Evolutionary conservation across 2,329 filamentous ascomycete genomes (phyloP), one percentile per base, ranked within the genome.

Genomic region (Paecilomyces formosus): DNA sequence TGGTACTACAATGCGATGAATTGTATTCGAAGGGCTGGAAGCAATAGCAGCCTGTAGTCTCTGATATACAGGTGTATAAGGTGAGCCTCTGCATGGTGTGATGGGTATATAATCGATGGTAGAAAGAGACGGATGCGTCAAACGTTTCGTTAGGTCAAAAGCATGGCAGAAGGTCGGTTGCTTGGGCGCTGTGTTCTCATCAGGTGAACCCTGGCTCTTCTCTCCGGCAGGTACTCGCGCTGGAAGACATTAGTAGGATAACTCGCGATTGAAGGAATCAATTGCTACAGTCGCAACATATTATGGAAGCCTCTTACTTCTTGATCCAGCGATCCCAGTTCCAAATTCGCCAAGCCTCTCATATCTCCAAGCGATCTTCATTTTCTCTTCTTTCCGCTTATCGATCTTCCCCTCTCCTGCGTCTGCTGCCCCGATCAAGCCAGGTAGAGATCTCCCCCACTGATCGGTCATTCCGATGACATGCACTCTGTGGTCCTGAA

Each of bases 351-450:
- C 88, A 56, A 97, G 75, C 33, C 86, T 84, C 74, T 97, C 92
- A 76, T 99, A 99, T 72, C 94, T 84, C 94, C 94, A 99, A 3
- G 94, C 94, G 78, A 99, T 99, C 78, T 96, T 97, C 94, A 99
- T 97, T 74, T 88, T 92, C 62, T 93, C 89, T 13, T 81, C 80
- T 64, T 72, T 76, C 72, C 72, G 68, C 66, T 68, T 68, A 50
- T 69, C 71, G 9, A 69, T 67, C 58, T 74, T 76, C 51, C 77
- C 74, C 33, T 79, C 77, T 31, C 80, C 70, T 52, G 70, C 66
- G 65, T 80, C 76, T 33, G 79, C 72, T 55, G 79, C 75, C 62
- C 80, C 75, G 53, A 82, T 81, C 33, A 95, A 72, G 0, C 89
- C 93, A 2, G 94, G 94, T 22, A 99, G 78, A 65, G 93, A 91